A percentile compares a stretch with the other conserved stretches of the same genome.
These are phyloP conservation scores for Colletotrichum sp. DNA, from an alignment of 2,329 filamentous ascomycete species.

Conservation along the genomic window DNA sequence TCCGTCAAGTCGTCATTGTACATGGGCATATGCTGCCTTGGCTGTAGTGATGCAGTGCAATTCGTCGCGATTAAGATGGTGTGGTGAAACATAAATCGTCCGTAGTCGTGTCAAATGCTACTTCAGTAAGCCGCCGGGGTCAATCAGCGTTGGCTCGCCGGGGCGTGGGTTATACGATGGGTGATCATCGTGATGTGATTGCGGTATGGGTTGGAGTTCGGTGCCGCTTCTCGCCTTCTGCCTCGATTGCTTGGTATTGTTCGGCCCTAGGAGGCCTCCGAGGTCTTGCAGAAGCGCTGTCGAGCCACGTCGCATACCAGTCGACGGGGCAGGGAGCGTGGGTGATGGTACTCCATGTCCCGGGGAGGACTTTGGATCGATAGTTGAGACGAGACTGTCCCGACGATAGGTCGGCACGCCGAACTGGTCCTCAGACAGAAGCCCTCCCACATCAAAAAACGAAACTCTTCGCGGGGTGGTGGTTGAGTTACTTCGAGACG, in stretches of 20 bases:
- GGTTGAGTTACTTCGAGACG: constrained; percentile 43
- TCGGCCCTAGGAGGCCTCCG: constrained; percentile 56
- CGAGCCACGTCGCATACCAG: constrained; percentile 58
- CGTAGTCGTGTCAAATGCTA: constrained; percentile 11
- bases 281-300: constrained; percentile 64
- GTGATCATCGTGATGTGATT: constrained; percentile 39
- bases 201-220: constrained; percentile 52
- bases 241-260: constrained; percentile 34
- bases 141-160: constrained; percentile 40
- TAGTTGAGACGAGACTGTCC: constrained; percentile 47
- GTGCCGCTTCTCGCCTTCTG: constrained; percentile 40
- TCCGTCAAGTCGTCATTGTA: constrained; percentile 9
- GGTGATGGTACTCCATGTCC: constrained; percentile 40
- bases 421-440: constrained; percentile 62
- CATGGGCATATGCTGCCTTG: not conserved
- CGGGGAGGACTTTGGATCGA: constrained; percentile 41
- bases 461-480: constrained; percentile 67
- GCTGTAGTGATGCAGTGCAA: not conserved
- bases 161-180: constrained; percentile 29
- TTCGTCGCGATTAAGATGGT: not conserved
- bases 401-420: constrained; percentile 37
- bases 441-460: constrained; percentile 85
- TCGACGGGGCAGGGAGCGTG: constrained; percentile 47
- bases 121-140: constrained; percentile 45
- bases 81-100: not conserved